These are phyloP conservation scores for Lactuca saligna DNA, from an alignment of 129 eudicot species.

Conservation along the genomic window DNA sequence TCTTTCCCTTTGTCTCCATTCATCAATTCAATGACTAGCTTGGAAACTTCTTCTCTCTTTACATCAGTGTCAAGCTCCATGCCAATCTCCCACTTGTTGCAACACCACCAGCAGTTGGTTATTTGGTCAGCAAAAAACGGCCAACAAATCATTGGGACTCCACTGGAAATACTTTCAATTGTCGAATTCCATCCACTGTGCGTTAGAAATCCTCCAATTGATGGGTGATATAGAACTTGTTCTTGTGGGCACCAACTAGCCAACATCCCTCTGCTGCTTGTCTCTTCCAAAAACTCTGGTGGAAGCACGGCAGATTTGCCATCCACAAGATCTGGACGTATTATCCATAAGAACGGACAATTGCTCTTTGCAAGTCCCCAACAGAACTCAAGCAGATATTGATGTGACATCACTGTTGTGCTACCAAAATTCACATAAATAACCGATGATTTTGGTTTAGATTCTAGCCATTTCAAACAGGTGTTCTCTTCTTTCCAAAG, in stretches of 20 bases:
- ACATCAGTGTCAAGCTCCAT: constrained; percentile 33
- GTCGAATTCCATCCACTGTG: constrained; percentile 40
- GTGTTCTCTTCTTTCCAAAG: constrained; percentile 54
- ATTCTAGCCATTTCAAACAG: constrained; percentile 52
- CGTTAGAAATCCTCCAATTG: constrained; percentile 32
- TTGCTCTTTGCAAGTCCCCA: constrained; percentile 64
- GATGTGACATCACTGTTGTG: constrained; percentile 37
- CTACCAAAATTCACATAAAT: constrained; percentile 61
- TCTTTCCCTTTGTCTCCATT: constrained; percentile 23
- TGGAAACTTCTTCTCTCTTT: constrained; percentile 22
- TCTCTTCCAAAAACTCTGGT: constrained; percentile 12
- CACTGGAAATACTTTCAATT: constrained; percentile 27
- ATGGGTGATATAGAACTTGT: constrained; percentile 25
- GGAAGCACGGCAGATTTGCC: constrained; percentile 12
- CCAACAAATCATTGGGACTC: constrained; percentile 41
- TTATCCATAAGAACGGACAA: constrained; percentile 47
- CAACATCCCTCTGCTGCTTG: constrained; percentile 15
- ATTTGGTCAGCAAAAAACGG: constrained; percentile 35
- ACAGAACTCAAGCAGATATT: constrained; percentile 51
- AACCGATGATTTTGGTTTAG: constrained; percentile 35
- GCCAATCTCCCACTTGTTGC: constrained; percentile 28
- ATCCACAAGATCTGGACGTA: constrained; percentile 34
- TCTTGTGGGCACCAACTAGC: constrained; percentile 37
- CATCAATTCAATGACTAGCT: constrained; percentile 35
- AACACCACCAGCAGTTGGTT: constrained; percentile 31